phyloP scores from a whole-genome alignment of 2,329 filamentous ascomycete species.

The Ascochyta fabae region DNA sequence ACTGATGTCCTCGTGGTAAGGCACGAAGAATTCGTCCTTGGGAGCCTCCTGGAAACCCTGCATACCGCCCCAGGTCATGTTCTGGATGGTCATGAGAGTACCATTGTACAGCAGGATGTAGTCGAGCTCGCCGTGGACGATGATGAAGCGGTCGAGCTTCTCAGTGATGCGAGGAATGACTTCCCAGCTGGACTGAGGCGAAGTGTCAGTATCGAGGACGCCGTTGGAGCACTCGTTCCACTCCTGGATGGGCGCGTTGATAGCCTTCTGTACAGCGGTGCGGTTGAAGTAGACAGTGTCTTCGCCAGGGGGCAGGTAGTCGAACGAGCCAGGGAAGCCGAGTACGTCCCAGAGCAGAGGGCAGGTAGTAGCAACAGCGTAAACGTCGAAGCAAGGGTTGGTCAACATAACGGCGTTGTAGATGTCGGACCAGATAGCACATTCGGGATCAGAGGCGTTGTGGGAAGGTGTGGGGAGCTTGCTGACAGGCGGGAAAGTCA shows the following conservation, averaged over 20 bases:
- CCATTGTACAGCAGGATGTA: constrained; percentile 72
- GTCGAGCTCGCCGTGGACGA: constrained; percentile 75
- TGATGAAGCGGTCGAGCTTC: constrained; percentile 71
- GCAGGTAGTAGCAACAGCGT: constrained; percentile 75
- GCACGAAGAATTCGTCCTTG: constrained; percentile 70
- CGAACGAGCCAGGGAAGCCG: constrained; percentile 69
- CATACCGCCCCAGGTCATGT: constrained; percentile 78
- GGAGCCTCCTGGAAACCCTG: constrained; percentile 72
- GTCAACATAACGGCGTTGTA: constrained; percentile 59
- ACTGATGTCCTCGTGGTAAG: constrained; percentile 62
- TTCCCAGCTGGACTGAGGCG: constrained; percentile 60
- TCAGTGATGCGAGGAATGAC: constrained; percentile 76
- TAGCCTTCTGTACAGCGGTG: constrained; percentile 70
- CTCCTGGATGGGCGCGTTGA: constrained; percentile 65
- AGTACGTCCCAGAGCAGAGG: constrained; percentile 73
- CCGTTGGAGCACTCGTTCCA: constrained; percentile 65
- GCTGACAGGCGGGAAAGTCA: constrained; percentile 72
- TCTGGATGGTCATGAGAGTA: constrained; percentile 75
- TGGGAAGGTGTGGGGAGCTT: constrained; percentile 62
- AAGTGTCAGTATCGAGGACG: constrained; percentile 60
- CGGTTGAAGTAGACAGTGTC: constrained; percentile 76
- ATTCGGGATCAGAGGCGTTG: constrained; percentile 56
- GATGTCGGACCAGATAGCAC: constrained; percentile 65
- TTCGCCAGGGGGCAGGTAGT: constrained; percentile 62
- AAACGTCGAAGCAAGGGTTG: constrained; percentile 83